Percentiles rank a stretch among this genome's conserved stretches.
phyloP scores from a whole-genome alignment of 2,329 filamentous ascomycete genomes.

The Trichoderma koningii region DNA sequence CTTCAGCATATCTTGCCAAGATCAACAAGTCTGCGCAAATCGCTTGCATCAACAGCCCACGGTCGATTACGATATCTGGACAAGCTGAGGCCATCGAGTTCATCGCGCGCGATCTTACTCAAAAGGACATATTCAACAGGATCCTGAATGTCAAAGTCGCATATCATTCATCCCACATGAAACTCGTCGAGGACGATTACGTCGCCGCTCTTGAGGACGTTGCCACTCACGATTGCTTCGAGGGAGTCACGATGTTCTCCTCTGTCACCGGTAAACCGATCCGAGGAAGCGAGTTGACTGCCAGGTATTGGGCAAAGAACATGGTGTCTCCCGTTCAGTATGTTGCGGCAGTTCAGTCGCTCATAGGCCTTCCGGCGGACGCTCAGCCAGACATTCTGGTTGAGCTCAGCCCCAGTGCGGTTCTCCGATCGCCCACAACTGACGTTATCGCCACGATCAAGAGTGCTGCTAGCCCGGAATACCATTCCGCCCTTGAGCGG shows the following conservation, averaged over 20 bases:
- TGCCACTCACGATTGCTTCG: constrained; percentile 26
- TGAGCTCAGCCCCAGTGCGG: constrained; percentile 46
- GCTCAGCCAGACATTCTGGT: constrained; percentile 42
- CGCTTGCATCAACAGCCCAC: constrained; percentile 50
- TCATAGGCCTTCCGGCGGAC: constrained; percentile 37
- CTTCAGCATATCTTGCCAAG: constrained; percentile 35
- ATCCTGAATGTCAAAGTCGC: constrained; percentile 44
- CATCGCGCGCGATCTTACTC: constrained; percentile 39
- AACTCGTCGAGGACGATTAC: constrained; percentile 43
- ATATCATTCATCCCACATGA: constrained; percentile 52
- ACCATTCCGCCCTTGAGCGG: constrained; percentile 37
- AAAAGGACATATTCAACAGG: constrained; percentile 40
- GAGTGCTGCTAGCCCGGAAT: constrained; percentile 28
- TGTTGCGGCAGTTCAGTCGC: constrained; percentile 42
- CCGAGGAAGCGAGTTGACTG: constrained; percentile 35
- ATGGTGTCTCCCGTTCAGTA: constrained; percentile 50
- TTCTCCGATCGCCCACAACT: constrained; percentile 42
- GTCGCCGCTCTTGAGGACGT: constrained; percentile 34
- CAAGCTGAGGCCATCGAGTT: constrained; percentile 37
- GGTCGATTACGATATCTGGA: constrained; percentile 49
- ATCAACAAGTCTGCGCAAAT: constrained; percentile 37
- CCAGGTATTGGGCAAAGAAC: constrained; percentile 51
- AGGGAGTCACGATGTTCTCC: constrained; percentile 44
- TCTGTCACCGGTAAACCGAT: constrained; percentile 41
- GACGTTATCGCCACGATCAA: constrained; percentile 39